phyloP scores from a whole-genome alignment of 352 stramenopile genomes.

The Phytophthora pistaciae region DNA sequence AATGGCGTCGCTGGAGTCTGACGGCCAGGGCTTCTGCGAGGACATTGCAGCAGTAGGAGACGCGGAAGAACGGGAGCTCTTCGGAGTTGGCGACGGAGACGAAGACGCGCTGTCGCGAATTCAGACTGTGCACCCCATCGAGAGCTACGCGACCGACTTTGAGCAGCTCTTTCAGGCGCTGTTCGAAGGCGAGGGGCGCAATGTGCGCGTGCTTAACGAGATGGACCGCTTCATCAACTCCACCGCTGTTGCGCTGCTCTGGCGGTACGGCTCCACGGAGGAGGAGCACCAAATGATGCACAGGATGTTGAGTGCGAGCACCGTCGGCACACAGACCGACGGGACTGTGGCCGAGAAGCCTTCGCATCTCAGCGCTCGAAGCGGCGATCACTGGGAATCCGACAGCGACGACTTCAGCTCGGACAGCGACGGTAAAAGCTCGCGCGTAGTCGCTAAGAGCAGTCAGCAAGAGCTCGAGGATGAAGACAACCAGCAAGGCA shows the following conservation, averaged over 20 bases:
- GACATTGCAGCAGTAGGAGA: slow-evolving; percentile 43
- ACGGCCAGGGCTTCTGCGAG: slow-evolving; percentile 33
- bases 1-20: slow-evolving; percentile 6
- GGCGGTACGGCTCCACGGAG: slow-evolving; percentile 67
- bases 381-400: slow-evolving; percentile 22
- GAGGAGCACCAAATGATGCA: slow-evolving; percentile 61
- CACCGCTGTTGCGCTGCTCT: slow-evolving; percentile 68
- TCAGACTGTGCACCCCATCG: slow-evolving; percentile 56
- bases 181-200: slow-evolving; percentile 45
- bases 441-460: background rate
- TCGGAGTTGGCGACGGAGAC: slow-evolving; percentile 47
- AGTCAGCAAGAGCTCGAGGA: slow-evolving; percentile 7
- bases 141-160: slow-evolving; percentile 65
- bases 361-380: slow-evolving; percentile 17
- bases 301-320: slow-evolving; percentile 58
- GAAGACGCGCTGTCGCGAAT: slow-evolving; percentile 40
- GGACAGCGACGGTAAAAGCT: slow-evolving; percentile 10
- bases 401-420: slow-evolving; percentile 24
- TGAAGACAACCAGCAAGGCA: slow-evolving; percentile 5
- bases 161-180: slow-evolving; percentile 65
- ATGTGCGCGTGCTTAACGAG: slow-evolving; percentile 55
- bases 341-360: slow-evolving; percentile 17
- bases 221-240: slow-evolving; percentile 81
- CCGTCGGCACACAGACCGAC: slow-evolving; percentile 50
- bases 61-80: slow-evolving; percentile 61